Percentiles rank a stretch among this genome's conserved stretches.
Evolutionary conservation across 1,284 basidiomycete genomes (phyloP).

Genomic region (Athelia sp.): DNA sequence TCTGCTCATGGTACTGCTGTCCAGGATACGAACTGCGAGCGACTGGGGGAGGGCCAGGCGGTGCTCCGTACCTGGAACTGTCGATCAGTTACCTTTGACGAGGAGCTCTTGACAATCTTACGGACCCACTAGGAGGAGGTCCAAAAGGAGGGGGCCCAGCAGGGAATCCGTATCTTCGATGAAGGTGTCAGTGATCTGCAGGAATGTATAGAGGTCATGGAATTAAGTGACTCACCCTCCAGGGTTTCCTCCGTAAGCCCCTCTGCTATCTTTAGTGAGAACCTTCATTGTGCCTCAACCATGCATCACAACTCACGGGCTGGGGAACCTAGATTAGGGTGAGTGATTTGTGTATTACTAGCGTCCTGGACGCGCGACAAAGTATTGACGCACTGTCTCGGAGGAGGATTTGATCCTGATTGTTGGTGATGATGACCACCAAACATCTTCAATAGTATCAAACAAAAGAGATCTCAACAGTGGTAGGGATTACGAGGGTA

Average conservation of each 20-base stretch:
- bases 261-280: not conserved
- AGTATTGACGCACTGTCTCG: not conserved
- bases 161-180: not conserved
- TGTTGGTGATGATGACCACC: not conserved
- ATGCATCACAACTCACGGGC: not conserved
- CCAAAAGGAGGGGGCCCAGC: not conserved
- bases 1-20: slow-evolving; percentile 31
- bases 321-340: not conserved
- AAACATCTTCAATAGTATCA: too few relatives aligned
- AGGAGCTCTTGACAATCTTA: not conserved
- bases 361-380: too few relatives aligned
- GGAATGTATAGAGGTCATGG: not conserved
- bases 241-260: not conserved
- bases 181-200: not conserved
- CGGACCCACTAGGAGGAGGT: not conserved
- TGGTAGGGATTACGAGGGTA: too few relatives aligned
- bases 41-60: slow-evolving; percentile 20
- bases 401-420: not conserved
- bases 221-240: not conserved
- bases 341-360: not conserved
- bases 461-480: too few relatives aligned
- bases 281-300: not conserved
- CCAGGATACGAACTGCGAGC: slow-evolving; percentile 28
- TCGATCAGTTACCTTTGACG: not conserved
- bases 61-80: slow-evolving; percentile 18